Evolutionary conservation across 768 basidiomycete species (phyloP).

Genomic region (Vararia minispora): DNA sequence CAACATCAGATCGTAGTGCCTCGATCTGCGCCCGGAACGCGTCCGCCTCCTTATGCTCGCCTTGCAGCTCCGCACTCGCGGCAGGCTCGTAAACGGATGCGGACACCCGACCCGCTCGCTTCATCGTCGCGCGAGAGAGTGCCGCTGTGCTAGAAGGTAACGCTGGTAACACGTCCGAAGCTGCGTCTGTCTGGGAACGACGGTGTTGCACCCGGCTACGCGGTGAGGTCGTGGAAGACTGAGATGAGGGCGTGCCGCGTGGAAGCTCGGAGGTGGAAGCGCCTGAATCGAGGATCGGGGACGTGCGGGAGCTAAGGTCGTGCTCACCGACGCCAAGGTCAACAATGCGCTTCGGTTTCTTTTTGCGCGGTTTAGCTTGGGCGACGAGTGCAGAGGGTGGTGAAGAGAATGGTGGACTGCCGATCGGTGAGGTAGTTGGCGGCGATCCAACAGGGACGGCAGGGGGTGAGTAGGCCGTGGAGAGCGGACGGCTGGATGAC

Average conservation of each 20-base stretch:
- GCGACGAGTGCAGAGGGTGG: slow-evolving; percentile 34
- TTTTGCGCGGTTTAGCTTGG: slow-evolving; percentile 47
- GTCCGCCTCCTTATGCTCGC: slow-evolving; percentile 44
- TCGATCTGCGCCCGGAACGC: slow-evolving; percentile 71
- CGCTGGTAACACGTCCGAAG: slow-evolving; percentile 1
- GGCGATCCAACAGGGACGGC: slow-evolving; percentile 42
- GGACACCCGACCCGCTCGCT: slow-evolving; percentile 11
- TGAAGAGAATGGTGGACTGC: slow-evolving; percentile 21
- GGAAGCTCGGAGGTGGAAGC: neutral
- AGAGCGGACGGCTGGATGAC: slow-evolving; percentile 34
- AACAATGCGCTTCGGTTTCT: slow-evolving; percentile 59
- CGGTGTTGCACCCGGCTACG: no score
- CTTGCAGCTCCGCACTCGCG: slow-evolving; percentile 17
- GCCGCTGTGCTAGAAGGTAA: slow-evolving; percentile 5
- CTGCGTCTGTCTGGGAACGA: slow-evolving; percentile 10
- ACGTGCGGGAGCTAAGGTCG: slow-evolving; percentile 22
- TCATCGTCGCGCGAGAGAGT: slow-evolving; percentile 16
- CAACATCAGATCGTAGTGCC: slow-evolving; percentile 77
- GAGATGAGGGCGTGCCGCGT: neutral
- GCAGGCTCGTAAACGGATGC: slow-evolving; percentile 53
- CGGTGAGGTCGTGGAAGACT: slow-evolving; percentile 1
- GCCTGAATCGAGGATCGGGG: neutral
- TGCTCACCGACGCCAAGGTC: slow-evolving; percentile 48
- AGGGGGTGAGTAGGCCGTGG: slow-evolving; percentile 47
- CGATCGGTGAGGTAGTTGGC: neutral